phyloP scores from a whole-genome alignment of 495 filamentous ascomycete species.

The Thermothielavioides terrestris region DNA sequence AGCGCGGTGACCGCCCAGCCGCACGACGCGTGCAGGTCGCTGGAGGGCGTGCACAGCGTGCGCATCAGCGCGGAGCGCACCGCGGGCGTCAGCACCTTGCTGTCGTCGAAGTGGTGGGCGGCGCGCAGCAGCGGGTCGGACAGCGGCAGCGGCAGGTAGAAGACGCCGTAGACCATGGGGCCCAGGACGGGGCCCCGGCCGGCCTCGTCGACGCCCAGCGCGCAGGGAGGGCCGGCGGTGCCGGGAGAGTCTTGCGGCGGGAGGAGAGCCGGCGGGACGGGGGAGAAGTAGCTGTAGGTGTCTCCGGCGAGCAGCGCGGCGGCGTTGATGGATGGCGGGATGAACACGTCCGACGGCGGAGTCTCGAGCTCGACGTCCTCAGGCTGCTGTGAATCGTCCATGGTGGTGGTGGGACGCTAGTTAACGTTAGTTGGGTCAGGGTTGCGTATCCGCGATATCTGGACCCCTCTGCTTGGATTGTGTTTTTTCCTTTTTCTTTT shows the following conservation, averaged over 20 bases:
- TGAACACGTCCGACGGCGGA: conserved; percentile 52
- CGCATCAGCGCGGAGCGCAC: conserved; percentile 70
- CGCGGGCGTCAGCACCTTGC: conserved; percentile 70
- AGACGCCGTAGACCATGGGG: conserved; percentile 92
- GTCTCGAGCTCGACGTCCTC: conserved; percentile 47
- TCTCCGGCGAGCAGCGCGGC: conserved; percentile 55
- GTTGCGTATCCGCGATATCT: neutral
- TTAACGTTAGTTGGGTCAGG: too few relatives aligned
- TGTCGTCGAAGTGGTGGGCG: conserved; percentile 83
- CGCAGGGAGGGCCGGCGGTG: conserved; percentile 26
- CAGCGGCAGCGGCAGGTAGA: conserved; percentile 65
- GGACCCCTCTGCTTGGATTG: too few relatives aligned
- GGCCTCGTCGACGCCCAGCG: conserved; percentile 87
- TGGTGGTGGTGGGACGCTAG: conserved; percentile 9
- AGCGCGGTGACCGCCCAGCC: conserved; percentile 77
- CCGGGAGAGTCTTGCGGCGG: conserved; percentile 20
- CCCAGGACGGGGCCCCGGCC: conserved; percentile 91
- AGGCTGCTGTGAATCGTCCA: conserved; percentile 40
- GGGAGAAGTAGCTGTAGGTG: conserved; percentile 79
- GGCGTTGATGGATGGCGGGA: conserved; percentile 67
- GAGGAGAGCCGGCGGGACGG: conserved; percentile 50
- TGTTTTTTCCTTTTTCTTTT: neutral
- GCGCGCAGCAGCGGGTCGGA: conserved; percentile 64
- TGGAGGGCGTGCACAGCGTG: conserved; percentile 54
- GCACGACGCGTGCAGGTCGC: conserved; percentile 59